These are phyloP conservation scores for Tothia fuscella DNA, from an alignment of 2,329 filamentous ascomycete species.

Conservation along the genomic window DNA sequence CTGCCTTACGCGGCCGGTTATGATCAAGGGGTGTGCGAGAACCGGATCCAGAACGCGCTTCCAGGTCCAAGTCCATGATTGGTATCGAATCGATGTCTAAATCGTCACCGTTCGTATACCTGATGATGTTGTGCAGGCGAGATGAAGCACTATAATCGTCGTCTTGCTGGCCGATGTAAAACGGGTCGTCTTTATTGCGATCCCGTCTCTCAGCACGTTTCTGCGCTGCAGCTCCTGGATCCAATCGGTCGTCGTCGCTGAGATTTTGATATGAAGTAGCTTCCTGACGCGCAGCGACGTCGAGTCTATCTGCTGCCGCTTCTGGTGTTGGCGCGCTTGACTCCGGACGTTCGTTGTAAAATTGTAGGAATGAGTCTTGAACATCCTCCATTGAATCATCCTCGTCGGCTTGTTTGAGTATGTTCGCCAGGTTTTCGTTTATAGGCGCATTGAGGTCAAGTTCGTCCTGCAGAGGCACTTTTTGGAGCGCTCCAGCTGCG, in stretches of 20 bases:
- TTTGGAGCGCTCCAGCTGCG: slow-evolving; percentile 66
- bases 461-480: slow-evolving; percentile 66
- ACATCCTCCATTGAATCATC: slow-evolving; percentile 20
- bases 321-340: not conserved
- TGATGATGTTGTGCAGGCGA: slow-evolving; percentile 64
- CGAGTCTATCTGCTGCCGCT: slow-evolving; percentile 33
- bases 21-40: slow-evolving; percentile 9
- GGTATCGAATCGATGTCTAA: slow-evolving; percentile 91
- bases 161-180: slow-evolving; percentile 59
- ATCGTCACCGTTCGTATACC: slow-evolving; percentile 57
- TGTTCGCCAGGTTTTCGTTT: slow-evolving; percentile 55
- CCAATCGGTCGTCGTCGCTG: slow-evolving; percentile 16
- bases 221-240: slow-evolving; percentile 39
- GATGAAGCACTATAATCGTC: slow-evolving; percentile 34
- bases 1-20: slow-evolving; percentile 21
- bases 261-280: slow-evolving; percentile 32
- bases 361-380: slow-evolving; percentile 34
- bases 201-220: slow-evolving; percentile 67
- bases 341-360: slow-evolving; percentile 9
- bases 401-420: slow-evolving; percentile 46
- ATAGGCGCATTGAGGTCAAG: slow-evolving; percentile 75
- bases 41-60: slow-evolving; percentile 21
- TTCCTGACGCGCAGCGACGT: slow-evolving; percentile 16
- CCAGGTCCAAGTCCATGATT: slow-evolving; percentile 82
- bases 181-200: slow-evolving; percentile 84